Evolutionary conservation across 352 stramenopile genomes (phyloP).

Genomic region (Bremia lactucae): DNA sequence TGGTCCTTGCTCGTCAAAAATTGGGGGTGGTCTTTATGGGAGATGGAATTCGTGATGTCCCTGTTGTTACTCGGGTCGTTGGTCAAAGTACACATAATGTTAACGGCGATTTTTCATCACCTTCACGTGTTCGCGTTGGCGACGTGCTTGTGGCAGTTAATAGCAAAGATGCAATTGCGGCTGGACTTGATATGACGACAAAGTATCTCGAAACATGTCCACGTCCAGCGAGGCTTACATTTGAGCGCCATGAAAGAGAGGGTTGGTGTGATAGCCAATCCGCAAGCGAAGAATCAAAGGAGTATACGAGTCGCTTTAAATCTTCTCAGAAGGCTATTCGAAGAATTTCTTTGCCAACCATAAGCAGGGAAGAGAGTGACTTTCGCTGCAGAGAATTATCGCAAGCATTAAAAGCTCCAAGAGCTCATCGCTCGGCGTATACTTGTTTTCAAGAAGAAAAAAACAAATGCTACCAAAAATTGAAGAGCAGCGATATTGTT

Average conservation of each 20-base stretch:
- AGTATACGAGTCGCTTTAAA: constrained; percentile 3
- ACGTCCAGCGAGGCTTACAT: constrained; percentile 37
- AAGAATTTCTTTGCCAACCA: not conserved
- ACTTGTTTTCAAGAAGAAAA: constrained; percentile 1
- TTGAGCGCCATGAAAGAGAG: constrained; percentile 31
- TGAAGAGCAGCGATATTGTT: constrained; percentile 13
- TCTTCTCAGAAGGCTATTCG: constrained; percentile 8
- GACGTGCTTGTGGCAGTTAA: constrained; percentile 54
- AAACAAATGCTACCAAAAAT: not conserved
- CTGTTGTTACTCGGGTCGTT: constrained; percentile 33
- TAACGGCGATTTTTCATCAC: constrained; percentile 1
- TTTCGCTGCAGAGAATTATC: constrained; percentile 15
- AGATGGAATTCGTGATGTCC: constrained; percentile 32
- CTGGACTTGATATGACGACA: constrained; percentile 28
- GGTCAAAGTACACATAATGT: not conserved
- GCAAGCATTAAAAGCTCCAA: constrained; percentile 2
- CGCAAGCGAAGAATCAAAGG: constrained; percentile 11
- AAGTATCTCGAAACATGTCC: constrained; percentile 25
- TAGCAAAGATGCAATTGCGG: constrained; percentile 30
- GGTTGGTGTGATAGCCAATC: constrained; percentile 8
- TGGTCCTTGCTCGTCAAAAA: constrained; percentile 26
- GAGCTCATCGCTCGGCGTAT: not conserved
- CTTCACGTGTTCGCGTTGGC: constrained; percentile 18
- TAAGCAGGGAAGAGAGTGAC: constrained; percentile 5
- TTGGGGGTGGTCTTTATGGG: constrained; percentile 36